Base-by-base conservation (phyloP, 805 yeast species). In the Metschnikowia lunata region DNA sequence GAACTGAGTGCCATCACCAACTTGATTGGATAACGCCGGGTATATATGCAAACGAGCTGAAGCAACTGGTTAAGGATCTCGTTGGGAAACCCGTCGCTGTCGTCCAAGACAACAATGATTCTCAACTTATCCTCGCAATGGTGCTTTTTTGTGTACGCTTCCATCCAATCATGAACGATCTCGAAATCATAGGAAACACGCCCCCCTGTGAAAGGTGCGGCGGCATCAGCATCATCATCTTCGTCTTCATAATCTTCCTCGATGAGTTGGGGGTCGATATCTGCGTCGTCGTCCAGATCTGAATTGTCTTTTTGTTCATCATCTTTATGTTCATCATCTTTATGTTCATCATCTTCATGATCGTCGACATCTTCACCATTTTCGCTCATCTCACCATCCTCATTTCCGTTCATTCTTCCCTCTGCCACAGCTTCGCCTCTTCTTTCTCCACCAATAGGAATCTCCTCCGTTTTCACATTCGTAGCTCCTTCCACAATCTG, bases 1-100 rank as follows among this genome's bases (percentile, higher is more conserved):
- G 71, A 54, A 12, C 71, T 62, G 12, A 71, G 50, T 0, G 69
- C 73, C 57, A 71, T 50, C 28, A 71, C 49, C n/a, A 70, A 42
- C 43, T 61, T 62, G 27, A 67, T 50, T 0, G 73, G 73, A 15
- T 62, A 38, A n/a, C 54, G 44, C 7, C 37, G 26, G 1, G 57
- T 37, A 47, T 64, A 63, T 0, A 63, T 54, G 30, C 61, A 57
- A 14, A 69, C 43, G 8, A 64, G 48, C 42, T 63, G 64, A 11
- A 71, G 28, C 30, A 70, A 49, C 42, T 63, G 72, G 50, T 69
- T 69, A 13, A 69, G 42, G 1, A 63, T 62, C 36, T 66, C 71
- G 37, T 57, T 56, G 41, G 54, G 59, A 13, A 69, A 56, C 7
- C 71, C 59, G 44, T 65, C 66, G 26, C 69, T 54, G 46, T 71